Evolutionary conservation across 2,329 filamentous ascomycete species (phyloP), one percentile per base, ranked within the genome.

Genomic region (Arthrobotrys entomopaga): DNA sequence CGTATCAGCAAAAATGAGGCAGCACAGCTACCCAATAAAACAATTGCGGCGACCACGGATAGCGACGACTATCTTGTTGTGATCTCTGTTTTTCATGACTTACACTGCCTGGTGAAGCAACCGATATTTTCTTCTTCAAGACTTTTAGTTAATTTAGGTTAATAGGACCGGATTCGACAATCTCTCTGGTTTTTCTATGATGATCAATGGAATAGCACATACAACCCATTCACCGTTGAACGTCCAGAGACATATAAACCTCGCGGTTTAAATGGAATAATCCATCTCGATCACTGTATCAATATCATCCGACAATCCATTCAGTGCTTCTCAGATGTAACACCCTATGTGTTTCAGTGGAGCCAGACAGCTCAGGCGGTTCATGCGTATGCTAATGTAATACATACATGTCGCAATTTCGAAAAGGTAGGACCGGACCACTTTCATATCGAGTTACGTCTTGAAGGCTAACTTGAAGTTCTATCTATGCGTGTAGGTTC

Each of bases 321-420:
- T 34, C 57, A 60, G 43, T 60, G 57, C 19, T 60, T 60, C 42
- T 60, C 57, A 29, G 57, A 60, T 50, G 57, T 60, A 10, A 60
- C 57, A 20, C 57, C 57, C 43, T 60, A 60, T 50, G 57, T 60
- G 24, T 60, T 60, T 60, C 57, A 60, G 40, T 60, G 57, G 57
- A 60, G 57, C 24, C 40, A 50, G 49, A 42, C 48, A 50, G 40
- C 57, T 16, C 57, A 60, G 22, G 7, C 57, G n/a, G 57, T 60
- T 15, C 57, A 60, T 15, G 57, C 57, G 24, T 60, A 60, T 50
- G 57, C 57, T 3, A 60, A 60, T 20, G 57, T 60, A 24, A 42
- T 60, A 34, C 57, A 60, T 22, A 60, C 42, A 16, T 60, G 57
- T 24, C 57, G 57, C 42, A 60, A 60, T 40, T 60, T 60, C 15